A percentile compares a stretch with the other conserved stretches of the same genome.
These are phyloP conservation scores for Neofusicoccum ribis DNA, from an alignment of 2,329 filamentous ascomycete species.

Conservation along the genomic window DNA sequence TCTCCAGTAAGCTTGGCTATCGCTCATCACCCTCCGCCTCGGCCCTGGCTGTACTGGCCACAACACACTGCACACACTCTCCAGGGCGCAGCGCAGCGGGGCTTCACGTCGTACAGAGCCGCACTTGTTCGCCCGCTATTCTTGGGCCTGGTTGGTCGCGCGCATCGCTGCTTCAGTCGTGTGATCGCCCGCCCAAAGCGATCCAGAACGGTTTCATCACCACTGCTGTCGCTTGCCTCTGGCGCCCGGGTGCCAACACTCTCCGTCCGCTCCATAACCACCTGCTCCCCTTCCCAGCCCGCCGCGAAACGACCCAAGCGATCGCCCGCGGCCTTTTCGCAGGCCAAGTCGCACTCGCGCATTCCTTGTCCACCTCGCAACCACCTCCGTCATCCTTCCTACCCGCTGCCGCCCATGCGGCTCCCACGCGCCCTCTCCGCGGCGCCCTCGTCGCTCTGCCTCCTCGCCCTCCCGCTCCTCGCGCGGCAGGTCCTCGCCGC, in stretches of 20 bases:
- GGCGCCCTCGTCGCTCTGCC: constrained; percentile 29
- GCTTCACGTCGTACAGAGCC: neutral
- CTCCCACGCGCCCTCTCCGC: constrained; percentile 10
- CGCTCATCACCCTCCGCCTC: neutral
- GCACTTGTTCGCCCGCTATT: neutral
- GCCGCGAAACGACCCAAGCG: neutral
- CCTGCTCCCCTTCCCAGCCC: neutral
- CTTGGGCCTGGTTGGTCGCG: neutral
- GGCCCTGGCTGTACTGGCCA: constrained; percentile 6
- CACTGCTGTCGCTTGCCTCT: constrained; percentile 6
- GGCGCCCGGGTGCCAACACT: neutral
- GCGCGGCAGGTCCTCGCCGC: constrained; percentile 48
- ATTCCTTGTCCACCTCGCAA: neutral
- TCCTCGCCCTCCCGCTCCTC: constrained; percentile 48
- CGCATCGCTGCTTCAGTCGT: neutral
- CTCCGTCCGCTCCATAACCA: constrained; percentile 1
- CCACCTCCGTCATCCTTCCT: neutral
- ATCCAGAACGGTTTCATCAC: constrained; percentile 19
- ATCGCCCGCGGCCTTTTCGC: neutral
- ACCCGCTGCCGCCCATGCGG: constrained; percentile 18
- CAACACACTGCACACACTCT: neutral
- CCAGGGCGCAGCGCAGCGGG: neutral
- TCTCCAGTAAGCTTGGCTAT: neutral
- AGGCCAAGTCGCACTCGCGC: neutral
- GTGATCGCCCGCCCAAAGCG: constrained; percentile 14